These are phyloP conservation scores for Blastobotrys serpentis DNA, from an alignment of 1,139 yeast species.

Conservation along the genomic window DNA sequence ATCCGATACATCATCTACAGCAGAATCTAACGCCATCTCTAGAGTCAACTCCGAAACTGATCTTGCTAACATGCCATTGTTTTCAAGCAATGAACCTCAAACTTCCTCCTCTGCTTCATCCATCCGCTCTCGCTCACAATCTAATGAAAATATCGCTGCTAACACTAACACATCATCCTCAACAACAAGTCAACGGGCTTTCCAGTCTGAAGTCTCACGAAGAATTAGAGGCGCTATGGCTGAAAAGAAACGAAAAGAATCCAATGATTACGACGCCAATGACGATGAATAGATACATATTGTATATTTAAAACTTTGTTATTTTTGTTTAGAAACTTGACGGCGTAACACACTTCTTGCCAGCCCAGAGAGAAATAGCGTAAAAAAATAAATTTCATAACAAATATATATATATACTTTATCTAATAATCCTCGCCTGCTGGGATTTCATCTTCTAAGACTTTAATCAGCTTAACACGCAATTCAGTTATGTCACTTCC, in stretches of 20 bases:
- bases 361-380: too few species aligned
- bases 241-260: slow-evolving; percentile 24
- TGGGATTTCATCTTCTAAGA: slow-evolving; percentile 91
- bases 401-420: neutral
- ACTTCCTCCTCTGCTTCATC: slow-evolving; percentile 6
- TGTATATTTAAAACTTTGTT: neutral
- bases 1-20: slow-evolving; percentile 24
- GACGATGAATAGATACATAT: slow-evolving; percentile 11
- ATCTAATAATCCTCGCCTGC: slow-evolving; percentile 79
- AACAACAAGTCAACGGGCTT: slow-evolving; percentile 24
- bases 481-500: slow-evolving; percentile 86
- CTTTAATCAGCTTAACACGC: slow-evolving; percentile 64
- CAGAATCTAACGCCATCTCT: slow-evolving; percentile 52
- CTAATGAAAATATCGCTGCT: slow-evolving; percentile 6
- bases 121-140: slow-evolving; percentile 5
- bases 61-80: slow-evolving; percentile 56
- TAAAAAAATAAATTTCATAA: neutral
- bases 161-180: slow-evolving; percentile 2
- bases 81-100: slow-evolving; percentile 40
- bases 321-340: neutral
- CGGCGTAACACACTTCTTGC: too few species aligned
- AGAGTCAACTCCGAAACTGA: slow-evolving; percentile 54
- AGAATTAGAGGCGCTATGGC: slow-evolving; percentile 35
- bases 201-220: slow-evolving; percentile 28
- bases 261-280: slow-evolving; percentile 11